Evolutionary conservation across 257 asterid genomes (phyloP).

Genomic region (Capsicum chinense): DNA sequence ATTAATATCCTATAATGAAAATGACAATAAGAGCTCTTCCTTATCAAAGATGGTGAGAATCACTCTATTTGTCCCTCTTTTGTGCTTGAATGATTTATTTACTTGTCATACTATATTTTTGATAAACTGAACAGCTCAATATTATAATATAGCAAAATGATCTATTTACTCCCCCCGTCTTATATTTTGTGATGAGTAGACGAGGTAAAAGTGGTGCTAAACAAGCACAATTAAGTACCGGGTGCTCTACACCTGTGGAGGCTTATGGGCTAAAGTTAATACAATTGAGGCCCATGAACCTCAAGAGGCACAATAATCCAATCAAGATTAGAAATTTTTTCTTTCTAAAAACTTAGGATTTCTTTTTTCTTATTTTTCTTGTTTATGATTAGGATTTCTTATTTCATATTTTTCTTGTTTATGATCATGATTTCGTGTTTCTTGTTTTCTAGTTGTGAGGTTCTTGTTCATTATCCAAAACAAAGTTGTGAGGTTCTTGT

Average conservation of each 20-base stretch:
- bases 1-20: slow-evolving; percentile 36
- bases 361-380: background rate
- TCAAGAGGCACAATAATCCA: background rate
- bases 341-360: background rate
- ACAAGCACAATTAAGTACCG: background rate
- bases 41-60: slow-evolving; percentile 37
- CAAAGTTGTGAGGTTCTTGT: background rate
- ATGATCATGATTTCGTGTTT: too few relatives aligned
- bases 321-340: background rate
- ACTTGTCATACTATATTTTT: background rate
- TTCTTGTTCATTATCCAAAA: too few relatives aligned
- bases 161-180: background rate
- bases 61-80: slow-evolving; percentile 20
- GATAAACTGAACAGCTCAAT: slow-evolving; percentile 3
- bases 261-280: background rate
- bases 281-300: background rate
- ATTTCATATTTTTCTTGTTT: too few relatives aligned
- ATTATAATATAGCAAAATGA: too few relatives aligned
- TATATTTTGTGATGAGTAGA: background rate
- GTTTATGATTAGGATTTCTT: too few relatives aligned
- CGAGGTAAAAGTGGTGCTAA: background rate
- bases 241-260: too few relatives aligned
- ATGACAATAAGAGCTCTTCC: slow-evolving; percentile 28
- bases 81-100: slow-evolving; percentile 23
- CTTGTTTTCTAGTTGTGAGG: too few relatives aligned